Percentiles rank a stretch among this genome's conserved stretches.
phyloP scores from a whole-genome alignment of 495 filamentous ascomycete species.

The Aspergillus homomorphus region DNA sequence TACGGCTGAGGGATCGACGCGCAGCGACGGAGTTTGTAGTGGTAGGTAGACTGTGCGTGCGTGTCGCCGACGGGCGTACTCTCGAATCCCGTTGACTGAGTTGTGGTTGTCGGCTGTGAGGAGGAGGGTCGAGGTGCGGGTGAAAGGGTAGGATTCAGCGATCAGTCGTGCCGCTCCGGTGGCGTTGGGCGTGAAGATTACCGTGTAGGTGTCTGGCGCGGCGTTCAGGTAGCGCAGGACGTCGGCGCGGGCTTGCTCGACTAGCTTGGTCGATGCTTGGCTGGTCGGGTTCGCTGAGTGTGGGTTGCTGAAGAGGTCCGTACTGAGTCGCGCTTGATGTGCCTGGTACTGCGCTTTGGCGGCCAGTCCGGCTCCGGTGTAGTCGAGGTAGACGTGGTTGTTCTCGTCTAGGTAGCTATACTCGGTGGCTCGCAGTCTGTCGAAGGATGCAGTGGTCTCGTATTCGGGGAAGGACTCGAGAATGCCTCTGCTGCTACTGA shows the following conservation, averaged over 20 bases:
- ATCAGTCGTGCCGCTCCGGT: slow-evolving; percentile 11
- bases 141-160: slow-evolving; percentile 9
- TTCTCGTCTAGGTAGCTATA: slow-evolving; percentile 14
- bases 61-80: not conserved
- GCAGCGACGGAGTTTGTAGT: slow-evolving; percentile 1
- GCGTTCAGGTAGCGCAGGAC: slow-evolving; percentile 8
- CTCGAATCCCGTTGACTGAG: slow-evolving; percentile 11
- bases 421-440: slow-evolving; percentile 9
- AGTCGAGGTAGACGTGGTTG: slow-evolving; percentile 11
- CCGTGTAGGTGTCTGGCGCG: not conserved
- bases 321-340: slow-evolving; percentile 3
- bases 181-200: slow-evolving; percentile 13
- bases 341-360: slow-evolving; percentile 5
- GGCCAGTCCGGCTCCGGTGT: slow-evolving; percentile 9
- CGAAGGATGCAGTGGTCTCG: not conserved
- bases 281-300: slow-evolving; percentile 11
- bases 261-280: slow-evolving; percentile 4
- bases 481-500: not conserved
- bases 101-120: slow-evolving; percentile 14
- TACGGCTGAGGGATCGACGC: slow-evolving; percentile 5
- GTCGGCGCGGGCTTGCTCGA: slow-evolving; percentile 2
- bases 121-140: slow-evolving; percentile 3
- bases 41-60: slow-evolving; percentile 12
- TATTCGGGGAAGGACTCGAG: slow-evolving; percentile 8
- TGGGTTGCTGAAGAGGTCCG: slow-evolving; percentile 9